phyloP scores from a whole-genome alignment of 305 asterid genomes.

The Stenogyne calaminthoides region DNA sequence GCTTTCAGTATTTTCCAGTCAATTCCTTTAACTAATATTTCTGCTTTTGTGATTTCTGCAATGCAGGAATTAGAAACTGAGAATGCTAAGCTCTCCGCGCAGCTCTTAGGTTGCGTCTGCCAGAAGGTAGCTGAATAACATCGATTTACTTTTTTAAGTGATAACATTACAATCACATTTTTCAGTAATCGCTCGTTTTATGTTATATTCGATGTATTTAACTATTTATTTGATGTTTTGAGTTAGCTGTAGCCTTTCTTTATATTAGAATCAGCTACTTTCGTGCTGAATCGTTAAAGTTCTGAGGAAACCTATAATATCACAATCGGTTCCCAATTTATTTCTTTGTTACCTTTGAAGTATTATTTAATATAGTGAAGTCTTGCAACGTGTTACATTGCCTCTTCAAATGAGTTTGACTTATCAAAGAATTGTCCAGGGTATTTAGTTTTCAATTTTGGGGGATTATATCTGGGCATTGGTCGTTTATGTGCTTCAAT shows the following conservation, averaged over 20 bases:
- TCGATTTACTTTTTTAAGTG: not conserved
- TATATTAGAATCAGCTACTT: not conserved
- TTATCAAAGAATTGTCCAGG: not conserved
- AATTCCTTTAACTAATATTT: not conserved
- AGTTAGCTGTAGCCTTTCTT: not conserved
- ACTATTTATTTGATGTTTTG: not conserved
- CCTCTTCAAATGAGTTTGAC: slow-evolving; percentile 5
- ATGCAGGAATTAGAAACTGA: slow-evolving; percentile 67
- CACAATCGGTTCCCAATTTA: not conserved
- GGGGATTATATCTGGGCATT: not conserved
- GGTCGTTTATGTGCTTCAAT: slow-evolving; percentile 25
- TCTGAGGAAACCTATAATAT: not conserved
- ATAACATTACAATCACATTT: not conserved
- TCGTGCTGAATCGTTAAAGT: not conserved
- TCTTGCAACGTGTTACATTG: not conserved
- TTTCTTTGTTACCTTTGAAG: not conserved
- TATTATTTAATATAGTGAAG: not conserved
- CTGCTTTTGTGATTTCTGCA: slow-evolving; percentile 23
- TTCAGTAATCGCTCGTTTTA: not conserved
- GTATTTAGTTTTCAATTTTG: not conserved
- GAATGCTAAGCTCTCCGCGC: slow-evolving; percentile 55
- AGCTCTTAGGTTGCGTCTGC: slow-evolving; percentile 66
- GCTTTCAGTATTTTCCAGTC: not conserved
- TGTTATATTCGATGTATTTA: not conserved
- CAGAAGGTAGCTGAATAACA: slow-evolving; percentile 44